Base-by-base conservation (phyloP, 768 basidiomycete genomes). In the Leccinum subtestaceum region DNA sequence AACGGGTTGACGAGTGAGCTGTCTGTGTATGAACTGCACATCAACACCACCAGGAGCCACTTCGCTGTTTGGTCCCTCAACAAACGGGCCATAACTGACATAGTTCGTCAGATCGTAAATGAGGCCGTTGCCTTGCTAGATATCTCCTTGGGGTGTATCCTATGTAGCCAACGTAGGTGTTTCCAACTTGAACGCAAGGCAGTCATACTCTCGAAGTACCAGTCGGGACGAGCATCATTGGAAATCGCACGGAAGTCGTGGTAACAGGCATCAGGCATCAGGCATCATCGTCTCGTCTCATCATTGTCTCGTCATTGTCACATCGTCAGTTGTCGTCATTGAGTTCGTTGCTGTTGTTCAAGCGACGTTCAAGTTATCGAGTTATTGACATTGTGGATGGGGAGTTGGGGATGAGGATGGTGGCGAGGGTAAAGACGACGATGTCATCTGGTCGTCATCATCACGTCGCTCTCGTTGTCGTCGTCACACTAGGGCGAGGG, bases 151-250 rank as follows among this genome's bases (percentile, higher is more conserved):
- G 85, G 0, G 91, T 91, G 69, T 84, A 89, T 0, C 95, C 96
- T 53, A 96, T 68, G 70, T 95, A 98, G 0, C 97, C 97, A 43
- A 86, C 83, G 40, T 96, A 90, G 65, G 85, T 85, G 55, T 85
- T 88, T 79, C 89, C 27, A 27, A 27, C 8, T 1, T 27, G 1
- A 97, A 7, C 97, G 90, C 89, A 99, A 88, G 69, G 83, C 72
- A 3, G 91, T 90, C 97, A 99, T 98, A 59, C 79, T 80, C 76
- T 98, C 90, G 63, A 91, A 95, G 73, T 98, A 99, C 97, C 97
- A 99, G 70, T 99, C 97, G 0, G 97, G 96, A 9, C 97, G 85
- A 0, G 89, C 88, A 68, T 98, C 96, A 59, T 87, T 89, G 36
- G 87, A 89, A 69, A 80, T 87, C 0, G 87, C 88, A 17, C 96